Base-by-base conservation (phyloP, 495 filamentous ascomycete genomes). In the Neurospora tetraspora region DNA sequence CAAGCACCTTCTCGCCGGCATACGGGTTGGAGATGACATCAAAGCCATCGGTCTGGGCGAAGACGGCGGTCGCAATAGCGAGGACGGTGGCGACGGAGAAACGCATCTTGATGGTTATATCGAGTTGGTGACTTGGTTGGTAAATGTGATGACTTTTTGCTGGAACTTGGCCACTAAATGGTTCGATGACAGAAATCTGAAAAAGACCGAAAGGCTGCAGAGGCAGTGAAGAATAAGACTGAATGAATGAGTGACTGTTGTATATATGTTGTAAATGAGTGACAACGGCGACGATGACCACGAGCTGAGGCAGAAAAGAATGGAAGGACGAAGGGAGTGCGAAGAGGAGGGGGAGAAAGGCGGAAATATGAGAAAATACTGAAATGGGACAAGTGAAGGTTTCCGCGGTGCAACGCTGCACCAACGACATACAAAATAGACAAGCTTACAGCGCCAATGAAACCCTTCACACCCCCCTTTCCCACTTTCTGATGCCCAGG, bases 21-120 rank as follows among this genome's bases (percentile, higher is more conserved):
- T 71, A 69, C 20, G 85, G 85, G 73, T 76, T 78, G 72, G 69
- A 75, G 70, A 86, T 72, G 72, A 79, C 77, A 73, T 83, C 80
- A 76, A 82, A 86, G 69, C 81, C 83, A 5, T 72, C 53, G 69
- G 78, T 82, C 78, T 84, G 82, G 76, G 83, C 84, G 34, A 84
- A 65, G 72, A 75, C 81, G 65, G 78, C 76, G 76, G 74, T 75
- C 76, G 81, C 83, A 71, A 85, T 75, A 68, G 83, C 84, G 78
- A 86, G 74, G 79, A 82, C 68, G 72, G 85, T 74, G 59, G 83
- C 79, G 73, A 81, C 74, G 59, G 81, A 73, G 77, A 81, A 84
- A 71, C 79, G 81, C 85, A 86, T 86, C 69, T 82, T 86, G 82
- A 70, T 70, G 20, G 47, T 72, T 69, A 71, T 65, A 36, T 65